Evolutionary conservation across 1,284 basidiomycete species (phyloP).

Genomic region (Irpex sp.): DNA sequence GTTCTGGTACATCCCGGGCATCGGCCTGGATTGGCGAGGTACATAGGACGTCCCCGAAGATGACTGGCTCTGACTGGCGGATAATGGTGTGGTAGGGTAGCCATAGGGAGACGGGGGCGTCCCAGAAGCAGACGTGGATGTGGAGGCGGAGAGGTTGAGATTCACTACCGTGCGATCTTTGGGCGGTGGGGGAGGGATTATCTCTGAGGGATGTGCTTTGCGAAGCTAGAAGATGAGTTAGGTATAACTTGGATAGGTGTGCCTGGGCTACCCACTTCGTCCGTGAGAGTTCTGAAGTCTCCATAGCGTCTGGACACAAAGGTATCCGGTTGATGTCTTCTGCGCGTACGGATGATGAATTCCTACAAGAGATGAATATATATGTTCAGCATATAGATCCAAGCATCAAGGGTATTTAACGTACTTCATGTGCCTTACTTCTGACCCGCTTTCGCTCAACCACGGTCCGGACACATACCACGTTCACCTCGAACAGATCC

Average conservation of each 20-base stretch:
- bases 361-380: slow-evolving; percentile 52
- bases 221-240: slow-evolving; percentile 53
- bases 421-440: slow-evolving; percentile 79
- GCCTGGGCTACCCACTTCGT: slow-evolving; percentile 53
- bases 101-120: slow-evolving; percentile 21
- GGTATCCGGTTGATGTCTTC: slow-evolving; percentile 67
- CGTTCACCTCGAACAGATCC: slow-evolving; percentile 80
- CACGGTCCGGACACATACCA: slow-evolving; percentile 79
- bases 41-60: not conserved
- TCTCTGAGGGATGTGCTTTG: slow-evolving; percentile 75
- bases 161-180: slow-evolving; percentile 80
- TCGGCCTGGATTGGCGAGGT: slow-evolving; percentile 6
- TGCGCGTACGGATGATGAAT: slow-evolving; percentile 88
- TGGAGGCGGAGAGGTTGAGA: slow-evolving; percentile 31
- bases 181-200: slow-evolving; percentile 73
- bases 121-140: slow-evolving; percentile 20
- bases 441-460: slow-evolving; percentile 79
- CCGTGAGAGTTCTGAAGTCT: slow-evolving; percentile 84
- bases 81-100: not conserved
- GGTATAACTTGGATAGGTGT: not conserved
- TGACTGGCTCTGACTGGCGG: not conserved
- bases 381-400: slow-evolving; percentile 6
- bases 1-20: slow-evolving; percentile 19
- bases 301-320: slow-evolving; percentile 93
- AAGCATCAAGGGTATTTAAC: slow-evolving; percentile 10